phyloP scores from a whole-genome alignment of 2,329 filamentous ascomycete species.

The Hymenotorrendiella dingleyae region DNA sequence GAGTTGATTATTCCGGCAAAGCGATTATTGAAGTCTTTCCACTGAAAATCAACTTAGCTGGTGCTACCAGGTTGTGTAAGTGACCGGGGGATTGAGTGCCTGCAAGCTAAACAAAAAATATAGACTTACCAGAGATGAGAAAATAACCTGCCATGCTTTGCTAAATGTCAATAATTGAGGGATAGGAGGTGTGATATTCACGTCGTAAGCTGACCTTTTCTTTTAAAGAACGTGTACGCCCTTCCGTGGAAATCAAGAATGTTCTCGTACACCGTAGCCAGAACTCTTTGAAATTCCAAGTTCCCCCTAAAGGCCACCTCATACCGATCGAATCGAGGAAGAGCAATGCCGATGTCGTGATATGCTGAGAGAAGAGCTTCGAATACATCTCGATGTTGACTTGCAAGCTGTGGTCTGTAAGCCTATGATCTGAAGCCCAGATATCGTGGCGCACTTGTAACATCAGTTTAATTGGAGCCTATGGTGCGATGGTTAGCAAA shows the following conservation, averaged over 20 bases:
- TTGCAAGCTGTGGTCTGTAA: conserved; percentile 5
- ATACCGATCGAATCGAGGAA: conserved; percentile 36
- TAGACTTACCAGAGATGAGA: conserved; percentile 2
- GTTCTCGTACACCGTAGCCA: conserved; percentile 41
- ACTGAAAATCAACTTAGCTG: too few species aligned
- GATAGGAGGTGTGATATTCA: not conserved
- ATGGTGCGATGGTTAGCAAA: not conserved
- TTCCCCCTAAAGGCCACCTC: conserved; percentile 29
- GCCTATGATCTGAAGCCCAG: too few species aligned
- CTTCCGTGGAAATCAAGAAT: conserved; percentile 43
- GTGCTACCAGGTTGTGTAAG: too few species aligned
- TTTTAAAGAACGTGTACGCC: conserved; percentile 40
- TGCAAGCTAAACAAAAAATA: not conserved
- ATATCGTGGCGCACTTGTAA: conserved; percentile 3
- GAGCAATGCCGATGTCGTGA: conserved; percentile 32
- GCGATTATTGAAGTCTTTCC: conserved; percentile 13
- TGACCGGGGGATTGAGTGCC: too few species aligned
- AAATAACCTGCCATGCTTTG: conserved; percentile 13
- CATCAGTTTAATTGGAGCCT: conserved; percentile 13
- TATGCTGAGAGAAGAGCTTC: conserved; percentile 38
- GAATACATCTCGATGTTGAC: conserved; percentile 31
- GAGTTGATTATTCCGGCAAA: conserved; percentile 10
- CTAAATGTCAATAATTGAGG: not conserved
- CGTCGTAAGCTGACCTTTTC: conserved; percentile 1
- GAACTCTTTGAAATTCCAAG: conserved; percentile 35